Evolutionary conservation across 441 rosid species (phyloP).

Genomic region (Gossypium lobatum): DNA sequence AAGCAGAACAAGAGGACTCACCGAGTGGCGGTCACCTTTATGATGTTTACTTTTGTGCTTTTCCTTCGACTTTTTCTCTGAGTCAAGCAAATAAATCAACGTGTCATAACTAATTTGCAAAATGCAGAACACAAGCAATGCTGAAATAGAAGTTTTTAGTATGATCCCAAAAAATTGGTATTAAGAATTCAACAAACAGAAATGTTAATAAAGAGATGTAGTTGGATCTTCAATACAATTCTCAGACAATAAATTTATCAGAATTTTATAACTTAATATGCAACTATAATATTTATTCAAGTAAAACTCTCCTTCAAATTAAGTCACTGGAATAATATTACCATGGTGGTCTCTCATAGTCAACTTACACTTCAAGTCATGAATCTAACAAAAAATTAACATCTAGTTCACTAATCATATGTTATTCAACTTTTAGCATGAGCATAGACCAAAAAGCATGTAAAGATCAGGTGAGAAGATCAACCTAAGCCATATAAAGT

Average conservation of each 20-base stretch:
- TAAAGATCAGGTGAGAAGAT: background rate
- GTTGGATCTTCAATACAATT: background rate
- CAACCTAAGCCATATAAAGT: background rate
- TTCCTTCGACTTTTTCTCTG: conserved; percentile 83
- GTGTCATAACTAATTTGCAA: conserved; percentile 11
- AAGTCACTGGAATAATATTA: background rate
- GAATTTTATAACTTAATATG: background rate
- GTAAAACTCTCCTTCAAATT: background rate
- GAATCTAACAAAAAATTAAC: background rate
- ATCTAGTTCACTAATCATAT: background rate
- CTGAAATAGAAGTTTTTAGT: background rate
- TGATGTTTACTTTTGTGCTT: conserved; percentile 42
- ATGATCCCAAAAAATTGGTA: background rate
- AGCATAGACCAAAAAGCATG: background rate
- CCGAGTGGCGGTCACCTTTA: conserved; percentile 36
- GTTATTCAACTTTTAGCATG: background rate
- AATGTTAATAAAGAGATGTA: background rate
- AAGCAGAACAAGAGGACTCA: conserved; percentile 29
- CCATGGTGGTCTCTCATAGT: background rate
- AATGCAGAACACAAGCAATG: background rate
- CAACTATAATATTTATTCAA: background rate
- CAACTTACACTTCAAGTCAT: conserved; percentile 2
- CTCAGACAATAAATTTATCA: background rate
- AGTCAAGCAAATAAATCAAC: conserved; percentile 25
- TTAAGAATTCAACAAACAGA: background rate